Evolutionary conservation across 2,329 filamentous ascomycete species (phyloP).

Genomic region (Arthrobotrys musiformis): DNA sequence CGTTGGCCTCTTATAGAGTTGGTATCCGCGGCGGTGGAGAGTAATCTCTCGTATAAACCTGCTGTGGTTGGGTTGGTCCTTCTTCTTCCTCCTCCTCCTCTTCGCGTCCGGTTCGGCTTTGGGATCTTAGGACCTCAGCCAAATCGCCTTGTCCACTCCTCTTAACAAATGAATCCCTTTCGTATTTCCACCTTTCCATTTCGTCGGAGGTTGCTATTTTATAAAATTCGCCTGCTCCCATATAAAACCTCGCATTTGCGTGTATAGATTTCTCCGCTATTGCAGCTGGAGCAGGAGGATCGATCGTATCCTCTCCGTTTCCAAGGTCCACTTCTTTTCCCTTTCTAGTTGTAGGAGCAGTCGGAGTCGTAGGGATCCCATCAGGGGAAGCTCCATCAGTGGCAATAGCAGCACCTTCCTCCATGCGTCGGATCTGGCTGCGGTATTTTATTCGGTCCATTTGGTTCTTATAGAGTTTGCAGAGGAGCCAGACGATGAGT

Average conservation of each 20-base stretch:
- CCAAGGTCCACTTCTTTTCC: neutral
- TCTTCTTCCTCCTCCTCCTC: neutral
- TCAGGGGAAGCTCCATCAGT: neutral
- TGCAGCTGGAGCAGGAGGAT: too few relatives aligned
- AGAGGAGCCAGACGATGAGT: neutral
- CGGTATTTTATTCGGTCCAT: neutral
- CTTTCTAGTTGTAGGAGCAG: neutral
- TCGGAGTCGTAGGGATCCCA: neutral
- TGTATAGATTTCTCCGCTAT: too few relatives aligned
- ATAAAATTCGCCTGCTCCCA: too few relatives aligned
- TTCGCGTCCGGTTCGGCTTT: neutral
- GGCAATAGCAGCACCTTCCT: neutral
- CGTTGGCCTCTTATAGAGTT: neutral
- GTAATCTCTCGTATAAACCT: neutral
- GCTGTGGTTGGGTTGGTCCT: too few relatives aligned
- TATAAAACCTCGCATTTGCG: too few relatives aligned
- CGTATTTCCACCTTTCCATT: neutral
- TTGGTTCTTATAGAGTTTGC: neutral
- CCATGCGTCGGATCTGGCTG: neutral
- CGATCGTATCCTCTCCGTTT: neutral
- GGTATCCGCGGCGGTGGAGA: conserved; percentile 3
- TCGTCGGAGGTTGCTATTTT: neutral
- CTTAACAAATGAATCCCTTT: neutral
- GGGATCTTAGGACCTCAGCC: neutral
- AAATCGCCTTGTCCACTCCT: neutral